Evolutionary conservation across 139 green algal species (phyloP), one percentile per base, ranked within the genome.

Genomic region (Desmodesmus armatus): DNA sequence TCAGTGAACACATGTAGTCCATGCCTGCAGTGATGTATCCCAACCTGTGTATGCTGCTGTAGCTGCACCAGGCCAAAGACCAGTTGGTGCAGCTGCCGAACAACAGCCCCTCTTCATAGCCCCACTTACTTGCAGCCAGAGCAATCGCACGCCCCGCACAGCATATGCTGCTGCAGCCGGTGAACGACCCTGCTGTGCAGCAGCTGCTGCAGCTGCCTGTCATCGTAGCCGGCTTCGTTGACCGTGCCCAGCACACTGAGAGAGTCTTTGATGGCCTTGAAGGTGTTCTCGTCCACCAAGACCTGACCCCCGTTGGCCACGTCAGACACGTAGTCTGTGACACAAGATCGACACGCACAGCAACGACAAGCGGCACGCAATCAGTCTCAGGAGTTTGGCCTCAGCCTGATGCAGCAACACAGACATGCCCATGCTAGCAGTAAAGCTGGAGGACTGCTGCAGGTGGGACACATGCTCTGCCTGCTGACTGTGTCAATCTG

Each of bases 211-310:
- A 82, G 76, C 41, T 67, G 33, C 7, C 35, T 43, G 39, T 84
- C 44, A 19, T 86, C 51, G 27, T 78, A 86, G 47, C 80, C 80
- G 9, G 13, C 21, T 5, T 78, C 47, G 49, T 71, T 70, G 49
- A 86, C 66, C 3, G 80, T 79, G 37, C 80, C 80, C 47, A 86
- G 67, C 66, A 73, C 80, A 23, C 39, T 70, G 41, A 86, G 80
- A 41, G 23, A 35, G 66, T 79, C 80, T 35, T 79, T 78, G 49
- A 86, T 41, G 47, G 29, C n/a, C 49, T 35, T 5, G 67, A 86
- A 86, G 11, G 80, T 86, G 9, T 66, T 11, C 67, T 69, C 80
- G 33, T 86, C 80, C n/a, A 70, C 6, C 49, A 86, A 63, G 2
- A 86, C 65, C 67, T 86, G 80, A 17, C 80, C 80, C 4, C 80